Percentiles rank a stretch among this genome's conserved stretches.
Conservation (phyloP, 768 basidiomycete species). For the Kwoniella botswanensis region DNA sequence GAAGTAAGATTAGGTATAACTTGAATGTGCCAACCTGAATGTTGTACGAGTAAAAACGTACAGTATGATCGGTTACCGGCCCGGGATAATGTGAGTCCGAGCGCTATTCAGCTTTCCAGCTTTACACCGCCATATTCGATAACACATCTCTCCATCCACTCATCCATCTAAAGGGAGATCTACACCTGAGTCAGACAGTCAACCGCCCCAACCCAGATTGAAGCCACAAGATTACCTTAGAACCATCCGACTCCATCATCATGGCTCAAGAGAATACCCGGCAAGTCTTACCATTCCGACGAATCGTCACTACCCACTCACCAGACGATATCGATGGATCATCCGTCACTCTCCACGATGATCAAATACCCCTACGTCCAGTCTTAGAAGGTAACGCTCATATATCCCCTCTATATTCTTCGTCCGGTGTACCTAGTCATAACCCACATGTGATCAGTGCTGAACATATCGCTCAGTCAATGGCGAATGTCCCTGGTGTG, state of each 20-base stretch:
- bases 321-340: conserved; percentile 24
- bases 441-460: conserved; percentile 27
- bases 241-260: not conserved
- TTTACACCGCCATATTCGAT: no score
- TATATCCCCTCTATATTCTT: conserved; percentile 37
- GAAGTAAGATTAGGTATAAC: no score
- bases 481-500: conserved; percentile 27
- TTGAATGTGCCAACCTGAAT: no score
- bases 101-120: no score
- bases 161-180: no score
- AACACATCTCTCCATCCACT: no score
- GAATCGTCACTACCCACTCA: conserved; percentile 40
- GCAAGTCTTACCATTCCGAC: conserved; percentile 15
- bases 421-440: conserved; percentile 28
- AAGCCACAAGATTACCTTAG: no score
- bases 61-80: no score
- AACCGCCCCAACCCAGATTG: no score
- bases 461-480: conserved; percentile 21
- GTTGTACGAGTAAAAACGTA: no score
- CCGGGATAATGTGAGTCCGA: no score
- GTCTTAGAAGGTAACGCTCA: conserved; percentile 27
- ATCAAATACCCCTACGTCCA: conserved; percentile 27
- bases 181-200: no score
- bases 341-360: conserved; percentile 27
- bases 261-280: not conserved